A percentile compares a stretch with the other conserved stretches of the same genome.
Evolutionary conservation across 1,139 yeast genomes (phyloP).

Genomic region (Saccharomycopsis crataegensis): DNA sequence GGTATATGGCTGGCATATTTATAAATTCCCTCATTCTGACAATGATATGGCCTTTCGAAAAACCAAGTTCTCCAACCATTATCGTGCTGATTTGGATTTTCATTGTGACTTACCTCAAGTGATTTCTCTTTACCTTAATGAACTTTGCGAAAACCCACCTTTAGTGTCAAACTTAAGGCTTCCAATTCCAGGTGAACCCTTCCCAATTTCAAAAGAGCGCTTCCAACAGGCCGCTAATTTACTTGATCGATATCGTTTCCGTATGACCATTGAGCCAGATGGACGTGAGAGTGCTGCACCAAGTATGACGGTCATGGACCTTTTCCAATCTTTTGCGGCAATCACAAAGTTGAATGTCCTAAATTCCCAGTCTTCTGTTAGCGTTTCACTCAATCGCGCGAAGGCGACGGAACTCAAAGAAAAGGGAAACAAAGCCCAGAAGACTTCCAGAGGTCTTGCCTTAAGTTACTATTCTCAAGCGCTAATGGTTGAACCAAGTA

Average conservation of each 20-base stretch:
- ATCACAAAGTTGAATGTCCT: background rate
- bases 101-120: conserved; percentile 10
- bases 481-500: conserved; percentile 27
- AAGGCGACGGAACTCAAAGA: conserved; percentile 4
- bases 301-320: background rate
- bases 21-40: conserved; percentile 8
- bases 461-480: conserved; percentile 31
- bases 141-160: background rate
- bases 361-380: background rate
- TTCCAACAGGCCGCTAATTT: conserved; percentile 1
- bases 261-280: background rate
- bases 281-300: background rate
- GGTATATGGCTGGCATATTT: conserved; percentile 8
- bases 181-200: too few relatives aligned
- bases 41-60: background rate
- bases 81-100: conserved; percentile 5
- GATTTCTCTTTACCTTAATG: background rate
- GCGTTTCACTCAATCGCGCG: background rate
- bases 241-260: conserved; percentile 7
- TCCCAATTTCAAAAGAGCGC: background rate
- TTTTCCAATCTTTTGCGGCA: conserved; percentile 4
- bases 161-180: background rate
- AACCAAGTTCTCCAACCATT: background rate
- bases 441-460: conserved; percentile 27
- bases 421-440: conserved; percentile 29